Conservation (phyloP, 176 grass and related monocot species). For the Zea mays region Zm-B73-REFERENCE-NAM-5.0 NC_050097.1:201176501-201177000, state of each 20-base stretch:
- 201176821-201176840: slow-evolving; percentile 81
- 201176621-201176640: slow-evolving; percentile 90
- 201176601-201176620: slow-evolving; percentile 78
- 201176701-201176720: slow-evolving; percentile 11
- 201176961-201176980: background rate
- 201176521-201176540: slow-evolving; percentile 63
- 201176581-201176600: slow-evolving; percentile 68
- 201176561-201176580: slow-evolving; percentile 83
- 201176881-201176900: slow-evolving; percentile 54
- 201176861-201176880: slow-evolving; percentile 81
- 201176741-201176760: slow-evolving; percentile 77
- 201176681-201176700: slow-evolving; percentile 1
- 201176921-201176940: background rate
- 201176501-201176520: slow-evolving; percentile 46
- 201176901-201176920: background rate
- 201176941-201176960: background rate
- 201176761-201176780: slow-evolving; percentile 75
- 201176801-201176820: slow-evolving; percentile 97
- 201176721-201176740: slow-evolving; percentile 2
- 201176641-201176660: slow-evolving; percentile 37
- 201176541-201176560: slow-evolving; percentile 63
- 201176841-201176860: slow-evolving; percentile 98
- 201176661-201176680: background rate
- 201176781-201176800: slow-evolving; percentile 87
- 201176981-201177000: background rate